phyloP scores from a whole-genome alignment of 768 basidiomycete species.

The Boletus rubroflammeus region DNA sequence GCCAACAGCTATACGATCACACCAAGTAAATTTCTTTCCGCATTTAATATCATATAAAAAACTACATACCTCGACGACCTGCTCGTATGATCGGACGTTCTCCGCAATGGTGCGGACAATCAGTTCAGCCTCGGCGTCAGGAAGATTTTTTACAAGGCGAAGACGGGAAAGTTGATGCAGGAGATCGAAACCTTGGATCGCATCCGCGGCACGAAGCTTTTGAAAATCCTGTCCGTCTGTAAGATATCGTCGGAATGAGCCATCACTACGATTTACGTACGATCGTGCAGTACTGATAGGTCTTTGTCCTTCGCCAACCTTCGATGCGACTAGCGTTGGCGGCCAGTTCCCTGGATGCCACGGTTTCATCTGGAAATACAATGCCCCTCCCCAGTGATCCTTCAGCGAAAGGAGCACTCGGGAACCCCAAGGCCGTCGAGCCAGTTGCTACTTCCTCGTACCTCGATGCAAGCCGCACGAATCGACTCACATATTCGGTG shows the following conservation, averaged over 20 bases:
- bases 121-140: conserved; percentile 66
- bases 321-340: conserved; percentile 84
- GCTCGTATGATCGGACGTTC: conserved; percentile 75
- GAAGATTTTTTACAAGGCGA: conserved; percentile 65
- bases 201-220: conserved; percentile 46
- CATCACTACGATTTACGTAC: conserved; percentile 41
- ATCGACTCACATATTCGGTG: conserved; percentile 82
- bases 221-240: conserved; percentile 58
- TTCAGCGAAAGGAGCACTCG: conserved; percentile 48
- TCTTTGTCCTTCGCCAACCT: conserved; percentile 84
- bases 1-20: conserved; percentile 64
- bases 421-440: conserved; percentile 71
- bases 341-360: conserved; percentile 64
- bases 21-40: background rate
- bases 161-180: conserved; percentile 82
- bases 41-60: background rate
- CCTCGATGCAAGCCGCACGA: conserved; percentile 83
- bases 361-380: conserved; percentile 68
- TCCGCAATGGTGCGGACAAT: conserved; percentile 76
- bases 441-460: conserved; percentile 85
- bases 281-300: conserved; percentile 67
- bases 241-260: background rate
- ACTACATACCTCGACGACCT: conserved; percentile 74
- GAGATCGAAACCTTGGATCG: conserved; percentile 81
- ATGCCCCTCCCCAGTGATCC: conserved; percentile 72